A percentile compares a stretch with the other conserved stretches of the same genome.
phyloP scores from a whole-genome alignment of 2,329 filamentous ascomycete species.

The Paramyrothecium roridum region DNA sequence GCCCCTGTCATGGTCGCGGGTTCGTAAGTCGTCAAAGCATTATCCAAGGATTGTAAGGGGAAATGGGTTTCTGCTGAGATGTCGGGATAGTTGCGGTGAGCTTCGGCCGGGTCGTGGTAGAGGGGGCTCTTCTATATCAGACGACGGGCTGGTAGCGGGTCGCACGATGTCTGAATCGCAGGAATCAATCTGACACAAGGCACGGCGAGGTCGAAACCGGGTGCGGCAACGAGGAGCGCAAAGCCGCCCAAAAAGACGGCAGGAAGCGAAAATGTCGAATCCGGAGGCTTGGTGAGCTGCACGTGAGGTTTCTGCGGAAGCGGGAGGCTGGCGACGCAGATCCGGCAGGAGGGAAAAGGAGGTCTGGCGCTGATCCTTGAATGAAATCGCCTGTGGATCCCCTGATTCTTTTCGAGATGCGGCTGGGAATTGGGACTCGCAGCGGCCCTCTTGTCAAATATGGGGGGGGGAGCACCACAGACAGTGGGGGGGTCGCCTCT shows the following conservation, averaged over 20 bases:
- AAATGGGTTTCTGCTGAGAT: neutral
- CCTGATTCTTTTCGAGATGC: neutral
- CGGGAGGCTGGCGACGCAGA: neutral
- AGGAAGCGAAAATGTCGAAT: neutral
- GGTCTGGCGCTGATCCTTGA: neutral
- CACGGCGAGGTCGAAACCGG: too few relatives aligned
- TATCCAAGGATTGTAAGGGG: neutral
- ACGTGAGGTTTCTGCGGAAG: too few relatives aligned
- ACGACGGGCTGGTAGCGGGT: neutral
- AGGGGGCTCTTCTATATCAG: neutral
- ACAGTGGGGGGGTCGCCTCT: neutral
- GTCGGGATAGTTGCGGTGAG: neutral
- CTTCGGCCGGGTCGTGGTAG: neutral
- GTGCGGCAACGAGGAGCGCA: too few relatives aligned
- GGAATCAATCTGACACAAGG: too few relatives aligned
- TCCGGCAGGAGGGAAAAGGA: neutral
- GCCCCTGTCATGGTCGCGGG: constrained; percentile 8
- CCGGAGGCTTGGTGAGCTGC: neutral
- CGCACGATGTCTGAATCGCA: neutral
- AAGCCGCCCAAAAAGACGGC: too few relatives aligned
- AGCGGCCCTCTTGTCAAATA: too few relatives aligned
- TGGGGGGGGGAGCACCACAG: too few relatives aligned
- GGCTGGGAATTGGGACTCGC: neutral
- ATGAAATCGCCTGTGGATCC: neutral
- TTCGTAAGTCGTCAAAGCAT: constrained; percentile 18